Base-by-base conservation (phyloP, 257 asterid genomes). In the Solanum commersonii region DNA sequence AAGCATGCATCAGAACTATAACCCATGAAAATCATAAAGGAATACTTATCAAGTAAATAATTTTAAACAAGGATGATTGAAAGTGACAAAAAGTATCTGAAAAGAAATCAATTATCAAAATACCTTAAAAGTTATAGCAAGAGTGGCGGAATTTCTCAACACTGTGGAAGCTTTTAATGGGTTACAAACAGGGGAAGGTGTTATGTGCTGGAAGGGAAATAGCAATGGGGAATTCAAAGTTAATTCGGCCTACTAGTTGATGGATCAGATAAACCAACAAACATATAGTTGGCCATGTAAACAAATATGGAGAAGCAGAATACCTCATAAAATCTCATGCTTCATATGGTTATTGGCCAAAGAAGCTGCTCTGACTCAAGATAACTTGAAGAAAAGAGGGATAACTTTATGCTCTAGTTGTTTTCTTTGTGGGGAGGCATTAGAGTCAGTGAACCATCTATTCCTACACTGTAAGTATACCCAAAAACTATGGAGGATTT, bases 91-190 rank as follows among this genome's bases (percentile, higher is more conserved):
- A 70, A 18, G 88, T 46, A 71, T 49, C 68, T 20, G 65, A 18
- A 72, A 71, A 31, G 20, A 71, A 71, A 70, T 33, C 46, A 86
- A 49, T 18, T 76, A 84, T 6, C 83, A 67, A 63, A 81, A 83
- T 91, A 97, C 99, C 99, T 97, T 95, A 92, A 97, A 93, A 83
- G 99, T 97, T 89, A 97, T 96, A 52, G 63, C 63, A 52, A 16
- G 63, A 1, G 63, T 52, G 63, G 63, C 23, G 10, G 23, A 16
- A 16, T 52, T 52, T 52, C 22, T 52, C 63, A 52, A 52, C 63
- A 52, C 63, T 52, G 63, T 52, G 23, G 63, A 52, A 52, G 63
- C 63, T 52, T 16, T 52, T 52, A 52, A 52, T 52, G 1, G 23
- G 63, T 16, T 52, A 52, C 63, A 52, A 52, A 18, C 63, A 52